Base-by-base conservation (phyloP, 2,329 filamentous ascomycete genomes). In the Coleophoma cylindrospora region DNA sequence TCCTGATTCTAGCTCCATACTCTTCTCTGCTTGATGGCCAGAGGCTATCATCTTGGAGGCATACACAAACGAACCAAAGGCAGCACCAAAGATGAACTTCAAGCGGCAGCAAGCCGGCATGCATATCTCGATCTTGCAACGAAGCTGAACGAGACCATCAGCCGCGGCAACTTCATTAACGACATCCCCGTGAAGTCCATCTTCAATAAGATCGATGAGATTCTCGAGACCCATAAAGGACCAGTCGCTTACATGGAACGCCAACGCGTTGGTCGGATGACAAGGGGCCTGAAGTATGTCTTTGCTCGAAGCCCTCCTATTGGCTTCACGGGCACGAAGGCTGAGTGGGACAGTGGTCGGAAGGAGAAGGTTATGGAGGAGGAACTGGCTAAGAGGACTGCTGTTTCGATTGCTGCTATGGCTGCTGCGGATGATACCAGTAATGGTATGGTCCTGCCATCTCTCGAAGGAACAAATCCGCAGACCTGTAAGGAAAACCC, bases 81-180 rank as follows among this genome's bases (percentile, higher is more conserved):
- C 27, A 27, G 27, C 27, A 27, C 27, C 27, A 27, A 27, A 27
- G 49, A 53, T 11, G 44, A 38, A 37, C 19, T 36, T 4, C 43
- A 40, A 32, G 14, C 43, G 1, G 34, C 54, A 4, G 34, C 54
- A 4, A 41, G 34, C 13, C 14, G 27, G 15, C 49, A 52, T 15
- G 52, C 57, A 27, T 54, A 61, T 43, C 46, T 58, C 12, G 50
- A 53, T 32, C 61, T 69, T 47, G 58, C 62, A 13, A 60, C 59
- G 1, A 51, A 57, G 41, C 52, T 69, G 38, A 69, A 68, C 46
- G 38, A 57, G 34, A 56, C 60, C 8, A 51, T 67, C 15, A 57
- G 66, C 46, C 50, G 55, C 10, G 40, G 32, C 12, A 43, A 55
- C 41, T 58, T 55, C 44, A 34, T 49, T 2, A 34, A 58, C 13